Percentiles rank a stretch among this genome's conserved stretches.
phyloP scores from a whole-genome alignment of 495 filamentous ascomycete genomes.

The Astrothelium subdiscretum region DNA sequence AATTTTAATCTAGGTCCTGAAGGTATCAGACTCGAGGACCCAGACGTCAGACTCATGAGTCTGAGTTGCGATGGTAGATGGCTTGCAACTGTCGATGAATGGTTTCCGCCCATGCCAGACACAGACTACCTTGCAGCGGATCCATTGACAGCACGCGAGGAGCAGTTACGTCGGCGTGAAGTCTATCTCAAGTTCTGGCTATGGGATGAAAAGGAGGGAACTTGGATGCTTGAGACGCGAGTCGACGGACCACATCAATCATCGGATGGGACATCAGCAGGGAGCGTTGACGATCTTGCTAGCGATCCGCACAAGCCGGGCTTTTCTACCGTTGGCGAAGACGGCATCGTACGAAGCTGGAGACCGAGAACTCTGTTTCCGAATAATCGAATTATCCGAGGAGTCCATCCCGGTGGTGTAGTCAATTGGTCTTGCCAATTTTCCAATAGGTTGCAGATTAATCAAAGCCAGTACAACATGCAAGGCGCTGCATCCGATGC shows the following conservation, averaged over 20 bases:
- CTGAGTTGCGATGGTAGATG: constrained; percentile 72
- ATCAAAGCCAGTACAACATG: not conserved
- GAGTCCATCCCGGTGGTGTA: constrained; percentile 39
- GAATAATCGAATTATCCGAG: constrained; percentile 47
- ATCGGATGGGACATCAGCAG: constrained; percentile 27
- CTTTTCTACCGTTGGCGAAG: constrained; percentile 77
- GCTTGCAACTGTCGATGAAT: constrained; percentile 86
- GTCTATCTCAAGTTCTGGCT: constrained; percentile 85
- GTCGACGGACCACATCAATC: constrained; percentile 70
- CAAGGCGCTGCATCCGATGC: constrained; percentile 31
- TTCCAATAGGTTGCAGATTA: constrained; percentile 30
- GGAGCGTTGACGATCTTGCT: constrained; percentile 56
- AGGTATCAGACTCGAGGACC: constrained; percentile 54
- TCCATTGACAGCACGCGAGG: constrained; percentile 31
- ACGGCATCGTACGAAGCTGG: constrained; percentile 70
- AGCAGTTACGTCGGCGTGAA: constrained; percentile 44
- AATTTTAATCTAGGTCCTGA: constrained; percentile 62
- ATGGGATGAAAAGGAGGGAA: constrained; percentile 48
- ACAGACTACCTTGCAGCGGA: constrained; percentile 39
- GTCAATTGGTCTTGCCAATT: constrained; percentile 63
- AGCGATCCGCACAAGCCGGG: constrained; percentile 51
- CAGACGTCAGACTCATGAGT: constrained; percentile 58
- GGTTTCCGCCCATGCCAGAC: constrained; percentile 61
- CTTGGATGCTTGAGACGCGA: constrained; percentile 66
- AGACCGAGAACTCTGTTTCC: constrained; percentile 50